Evolutionary conservation across 140 eudicot genomes (phyloP).

Genomic region (Cichorium intybus): DNA sequence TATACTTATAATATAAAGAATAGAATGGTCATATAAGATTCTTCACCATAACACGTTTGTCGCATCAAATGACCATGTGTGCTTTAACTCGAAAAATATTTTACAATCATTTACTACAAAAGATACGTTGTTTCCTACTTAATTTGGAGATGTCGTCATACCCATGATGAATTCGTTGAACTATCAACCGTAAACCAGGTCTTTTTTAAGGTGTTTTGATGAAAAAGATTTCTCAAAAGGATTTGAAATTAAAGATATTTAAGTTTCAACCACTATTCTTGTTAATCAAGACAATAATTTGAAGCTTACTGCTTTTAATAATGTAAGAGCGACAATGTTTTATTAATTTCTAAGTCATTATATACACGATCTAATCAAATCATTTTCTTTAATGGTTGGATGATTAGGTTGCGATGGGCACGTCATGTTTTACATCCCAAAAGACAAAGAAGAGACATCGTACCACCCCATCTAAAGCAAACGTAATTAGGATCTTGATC

Average conservation of each 20-base stretch:
- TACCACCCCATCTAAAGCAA: not conserved
- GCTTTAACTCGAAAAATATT: too few species aligned
- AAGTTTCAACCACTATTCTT: not conserved
- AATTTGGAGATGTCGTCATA: too few species aligned
- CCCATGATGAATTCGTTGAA: too few species aligned
- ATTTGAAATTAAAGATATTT: not conserved
- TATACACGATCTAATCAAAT: not conserved
- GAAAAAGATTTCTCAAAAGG: not conserved
- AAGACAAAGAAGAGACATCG: constrained; percentile 20
- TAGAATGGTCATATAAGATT: too few species aligned
- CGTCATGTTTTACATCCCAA: constrained; percentile 2
- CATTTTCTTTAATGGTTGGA: not conserved
- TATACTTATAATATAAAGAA: too few species aligned
- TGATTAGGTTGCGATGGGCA: constrained; percentile 15
- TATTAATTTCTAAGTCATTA: constrained; percentile 21
- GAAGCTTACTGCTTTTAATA: not conserved
- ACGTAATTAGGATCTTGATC: not conserved
- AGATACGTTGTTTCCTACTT: too few species aligned
- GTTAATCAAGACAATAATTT: not conserved
- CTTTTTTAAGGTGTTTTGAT: too few species aligned
- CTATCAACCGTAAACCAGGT: too few species aligned
- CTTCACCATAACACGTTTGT: too few species aligned
- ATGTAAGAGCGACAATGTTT: not conserved
- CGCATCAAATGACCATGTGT: too few species aligned
- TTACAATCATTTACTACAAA: too few species aligned